Base-by-base conservation (phyloP, 2,329 filamentous ascomycete species). In the Magnaporthiopsis rhizophila region DNA sequence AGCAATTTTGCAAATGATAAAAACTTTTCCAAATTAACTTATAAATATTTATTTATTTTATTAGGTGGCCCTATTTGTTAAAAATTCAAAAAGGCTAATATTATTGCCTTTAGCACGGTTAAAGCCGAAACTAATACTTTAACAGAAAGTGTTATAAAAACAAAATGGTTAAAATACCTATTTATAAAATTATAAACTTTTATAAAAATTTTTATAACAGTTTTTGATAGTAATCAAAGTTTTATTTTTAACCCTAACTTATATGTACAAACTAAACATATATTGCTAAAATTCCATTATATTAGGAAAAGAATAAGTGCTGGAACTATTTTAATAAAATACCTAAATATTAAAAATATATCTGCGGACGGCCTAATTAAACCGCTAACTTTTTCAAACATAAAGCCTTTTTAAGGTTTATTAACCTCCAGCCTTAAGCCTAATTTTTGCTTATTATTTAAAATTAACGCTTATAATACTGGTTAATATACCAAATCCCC, bases 41-140 rank as follows among this genome's bases (percentile, higher is more conserved):
- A 32, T 9, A 28, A 13, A 8, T 59, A 21, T 13, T 15, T 59
- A 8, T 59, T 32, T 59, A 59, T 9, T 11, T 28, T 59, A 15
- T 15, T 21, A 21, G 13, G 13, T 3, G 28, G 58, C 28, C 28
- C 13, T 59, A 59, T 59, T 32, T 13, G 2, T 18, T 59, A 28
- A 8, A 59, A 28, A 59, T 59, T 28, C 9, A 59, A 59, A 59
- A 59, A 21, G 34, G 58, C 58, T 32, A 59, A 28, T 8, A 59
- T 11, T 59, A 59, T 59, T 7, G 28, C 26, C 21, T 30, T 34
- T 28, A 59, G 58, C 26, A 59, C 13, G 7, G 28, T 34, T 13
- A 11, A 59, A 34, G n/a, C 28, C 2, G 28, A 59, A 59, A 59
- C 28, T 24, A 11, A 59, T n/a, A 13, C 13, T 13, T 32, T 59